phyloP scores from a whole-genome alignment of 1,284 basidiomycete species.

The Sanghuangporus baumii region DNA sequence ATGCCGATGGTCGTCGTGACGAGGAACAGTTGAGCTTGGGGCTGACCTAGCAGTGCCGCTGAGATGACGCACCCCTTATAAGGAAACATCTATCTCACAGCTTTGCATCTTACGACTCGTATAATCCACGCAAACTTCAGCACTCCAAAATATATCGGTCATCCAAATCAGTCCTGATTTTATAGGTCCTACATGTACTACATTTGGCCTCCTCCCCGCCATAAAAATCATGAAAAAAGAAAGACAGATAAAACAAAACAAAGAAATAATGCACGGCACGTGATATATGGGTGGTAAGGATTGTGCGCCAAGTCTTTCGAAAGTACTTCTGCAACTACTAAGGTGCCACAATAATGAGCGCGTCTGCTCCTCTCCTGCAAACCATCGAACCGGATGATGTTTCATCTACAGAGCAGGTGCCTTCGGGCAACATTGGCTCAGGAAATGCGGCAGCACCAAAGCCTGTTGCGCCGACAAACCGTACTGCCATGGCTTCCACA shows the following conservation, averaged over 20 bases:
- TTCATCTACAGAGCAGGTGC: neutral
- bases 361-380: conserved; percentile 15
- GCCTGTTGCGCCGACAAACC: conserved; percentile 43
- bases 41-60: neutral
- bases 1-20: conserved; percentile 15
- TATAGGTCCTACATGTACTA: no score
- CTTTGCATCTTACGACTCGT: neutral
- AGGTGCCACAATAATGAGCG: conserved; percentile 13
- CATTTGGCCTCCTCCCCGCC: no score
- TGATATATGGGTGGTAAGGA: neutral
- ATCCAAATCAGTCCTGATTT: neutral
- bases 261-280: neutral
- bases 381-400: conserved; percentile 14
- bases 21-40: conserved; percentile 1
- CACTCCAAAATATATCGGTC: neutral
- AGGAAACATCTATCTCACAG: conserved; percentile 4
- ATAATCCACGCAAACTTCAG: neutral
- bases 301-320: neutral
- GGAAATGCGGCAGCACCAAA: neutral
- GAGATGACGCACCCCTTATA: conserved; percentile 1
- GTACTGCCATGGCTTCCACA: conserved; percentile 44
- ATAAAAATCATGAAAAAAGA: neutral
- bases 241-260: neutral
- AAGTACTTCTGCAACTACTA: neutral
- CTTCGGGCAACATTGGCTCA: conserved; percentile 11